A percentile compares a stretch with the other conserved stretches of the same genome.
phyloP scores from a whole-genome alignment of 208 protist genomes.

The Trypanosoma rangeli region DNA sequence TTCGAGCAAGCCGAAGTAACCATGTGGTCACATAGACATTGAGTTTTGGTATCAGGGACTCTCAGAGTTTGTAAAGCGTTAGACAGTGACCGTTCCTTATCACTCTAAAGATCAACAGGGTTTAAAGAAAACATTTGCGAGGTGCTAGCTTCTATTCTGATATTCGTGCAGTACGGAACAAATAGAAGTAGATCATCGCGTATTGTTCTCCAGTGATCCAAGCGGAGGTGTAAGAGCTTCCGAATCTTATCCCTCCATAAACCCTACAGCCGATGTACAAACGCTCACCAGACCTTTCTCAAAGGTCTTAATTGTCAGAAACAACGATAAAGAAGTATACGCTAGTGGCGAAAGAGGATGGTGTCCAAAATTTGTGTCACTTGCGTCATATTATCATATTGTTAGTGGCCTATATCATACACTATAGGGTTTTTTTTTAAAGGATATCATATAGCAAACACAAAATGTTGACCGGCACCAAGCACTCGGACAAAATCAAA shows the following conservation, averaged over 20 bases:
- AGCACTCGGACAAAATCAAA: neutral
- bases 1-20: neutral
- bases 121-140: neutral
- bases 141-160: neutral
- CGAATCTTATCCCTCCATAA: constrained; percentile 27
- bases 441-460: neutral
- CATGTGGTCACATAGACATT: neutral
- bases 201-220: neutral
- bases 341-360: constrained; percentile 22
- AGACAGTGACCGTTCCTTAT: neutral
- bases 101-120: neutral
- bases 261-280: constrained; percentile 22
- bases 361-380: constrained; percentile 14
- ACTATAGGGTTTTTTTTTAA: too few species aligned
- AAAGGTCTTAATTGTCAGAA: constrained; percentile 3
- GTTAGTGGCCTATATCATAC: neutral
- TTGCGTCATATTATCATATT: constrained; percentile 3
- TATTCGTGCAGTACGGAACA: neutral
- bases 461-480: neutral
- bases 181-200: neutral
- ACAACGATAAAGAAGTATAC: constrained; percentile 19
- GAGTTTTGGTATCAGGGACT: neutral
- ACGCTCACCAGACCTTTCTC: constrained; percentile 17
- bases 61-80: neutral
- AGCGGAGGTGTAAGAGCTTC: constrained; percentile 10